Evolutionary conservation across 495 filamentous ascomycete genomes (phyloP).

Genomic region (Talaromyces nanjingensis): DNA sequence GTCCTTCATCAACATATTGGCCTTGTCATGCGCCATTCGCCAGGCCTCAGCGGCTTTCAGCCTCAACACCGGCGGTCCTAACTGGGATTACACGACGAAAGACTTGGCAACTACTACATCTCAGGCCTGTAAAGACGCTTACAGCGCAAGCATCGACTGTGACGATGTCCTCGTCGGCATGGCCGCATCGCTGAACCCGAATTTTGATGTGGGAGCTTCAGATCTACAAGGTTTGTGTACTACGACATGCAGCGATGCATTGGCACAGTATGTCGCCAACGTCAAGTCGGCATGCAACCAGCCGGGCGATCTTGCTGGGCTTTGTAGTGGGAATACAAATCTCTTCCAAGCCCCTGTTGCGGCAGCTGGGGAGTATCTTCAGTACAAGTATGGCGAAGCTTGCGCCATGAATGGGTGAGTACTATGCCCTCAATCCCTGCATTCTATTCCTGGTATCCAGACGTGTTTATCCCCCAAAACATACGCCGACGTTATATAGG

Average conservation of each 20-base stretch:
- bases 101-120: conserved; percentile 22
- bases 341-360: conserved; percentile 14
- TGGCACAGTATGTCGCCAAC: conserved; percentile 22
- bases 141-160: conserved; percentile 24
- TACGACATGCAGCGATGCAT: conserved; percentile 20
- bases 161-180: conserved; percentile 21
- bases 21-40: conserved; percentile 13
- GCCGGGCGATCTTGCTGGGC: conserved; percentile 19
- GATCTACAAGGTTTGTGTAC: conserved; percentile 22
- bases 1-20: conserved; percentile 13
- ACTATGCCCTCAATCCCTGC: background rate
- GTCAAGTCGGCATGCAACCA: conserved; percentile 18
- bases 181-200: conserved; percentile 19
- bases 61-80: conserved; percentile 16
- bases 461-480: background rate
- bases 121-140: conserved; percentile 24
- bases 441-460: too few relatives aligned
- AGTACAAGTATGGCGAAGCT: conserved; percentile 20
- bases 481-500: conserved; percentile 9
- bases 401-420: conserved; percentile 17
- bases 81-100: conserved; percentile 24
- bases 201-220: background rate
- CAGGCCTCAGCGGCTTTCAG: conserved; percentile 18
- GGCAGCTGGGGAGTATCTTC: conserved; percentile 21
- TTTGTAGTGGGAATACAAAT: conserved; percentile 1